Conservation (phyloP, 306 rosid genomes). For the Quercus bicolor region DNA sequence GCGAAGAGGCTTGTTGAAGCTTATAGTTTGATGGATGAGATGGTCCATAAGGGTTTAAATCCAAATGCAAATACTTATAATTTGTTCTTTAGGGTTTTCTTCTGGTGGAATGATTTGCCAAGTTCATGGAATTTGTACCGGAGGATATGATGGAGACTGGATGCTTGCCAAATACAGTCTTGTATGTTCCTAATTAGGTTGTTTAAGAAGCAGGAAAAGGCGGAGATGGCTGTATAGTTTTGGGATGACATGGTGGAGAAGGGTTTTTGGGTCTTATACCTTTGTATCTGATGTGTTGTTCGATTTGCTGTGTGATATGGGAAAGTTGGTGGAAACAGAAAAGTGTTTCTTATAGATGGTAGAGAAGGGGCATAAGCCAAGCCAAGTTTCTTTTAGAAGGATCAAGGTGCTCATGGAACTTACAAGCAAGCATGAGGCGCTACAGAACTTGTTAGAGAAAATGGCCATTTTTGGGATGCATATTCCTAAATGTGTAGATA, state of each 20-base stretch:
- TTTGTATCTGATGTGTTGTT: conserved; percentile 86
- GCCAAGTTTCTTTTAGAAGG: conserved; percentile 75
- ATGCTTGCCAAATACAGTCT: conserved; percentile 79
- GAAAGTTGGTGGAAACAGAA: conserved; percentile 73
- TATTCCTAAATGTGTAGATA: conserved; percentile 26
- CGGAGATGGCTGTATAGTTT: conserved; percentile 72
- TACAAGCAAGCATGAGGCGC: conserved; percentile 62
- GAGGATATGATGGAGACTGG: conserved; percentile 69
- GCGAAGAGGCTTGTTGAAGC: conserved; percentile 84
- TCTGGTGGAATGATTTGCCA: conserved; percentile 70
- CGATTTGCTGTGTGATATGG: conserved; percentile 82
- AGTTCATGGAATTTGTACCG: conserved; percentile 69
- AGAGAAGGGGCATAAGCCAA: conserved; percentile 85
- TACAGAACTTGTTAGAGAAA: conserved; percentile 59
- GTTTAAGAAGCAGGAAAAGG: conserved; percentile 68
- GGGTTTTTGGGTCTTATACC: conserved; percentile 78
- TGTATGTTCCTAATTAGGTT: conserved; percentile 80
- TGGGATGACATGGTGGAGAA: conserved; percentile 88
- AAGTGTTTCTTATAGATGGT: conserved; percentile 83
- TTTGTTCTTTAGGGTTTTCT: conserved; percentile 71
- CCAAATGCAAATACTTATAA: conserved; percentile 83
- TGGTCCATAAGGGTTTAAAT: conserved; percentile 60
- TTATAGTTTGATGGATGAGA: conserved; percentile 64
- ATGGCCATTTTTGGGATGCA: conserved; percentile 49
- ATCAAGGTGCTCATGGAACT: conserved; percentile 87